These are phyloP conservation scores for Metschnikowia gelsemii DNA, from an alignment of 805 yeast genomes.

Conservation along the genomic window DNA sequence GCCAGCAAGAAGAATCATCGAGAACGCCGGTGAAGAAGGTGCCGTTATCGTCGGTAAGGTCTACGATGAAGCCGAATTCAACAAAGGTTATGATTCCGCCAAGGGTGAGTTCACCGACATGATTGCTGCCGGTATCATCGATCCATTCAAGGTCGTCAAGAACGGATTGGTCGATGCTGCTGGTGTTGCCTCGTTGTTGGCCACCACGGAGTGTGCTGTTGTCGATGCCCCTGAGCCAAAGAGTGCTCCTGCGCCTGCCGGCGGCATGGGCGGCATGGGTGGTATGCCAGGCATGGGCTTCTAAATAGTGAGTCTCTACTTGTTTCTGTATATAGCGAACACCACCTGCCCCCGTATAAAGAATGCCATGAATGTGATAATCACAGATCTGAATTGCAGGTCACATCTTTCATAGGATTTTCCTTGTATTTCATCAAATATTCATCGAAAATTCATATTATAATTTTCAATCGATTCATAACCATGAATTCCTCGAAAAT, in stretches of 20 bases:
- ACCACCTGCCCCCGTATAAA: slow-evolving; percentile 3
- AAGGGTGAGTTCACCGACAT: slow-evolving; percentile 93
- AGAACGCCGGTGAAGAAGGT: slow-evolving; percentile 97
- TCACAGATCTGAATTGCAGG: no score
- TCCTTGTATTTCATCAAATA: no score
- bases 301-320: slow-evolving; percentile 16
- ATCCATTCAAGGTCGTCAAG: slow-evolving; percentile 97
- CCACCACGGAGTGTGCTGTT: slow-evolving; percentile 98
- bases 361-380: slow-evolving; percentile 1
- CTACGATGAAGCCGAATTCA: slow-evolving; percentile 65
- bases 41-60: slow-evolving; percentile 94
- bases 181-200: slow-evolving; percentile 95
- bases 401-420: no score
- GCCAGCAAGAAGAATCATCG: slow-evolving; percentile 94
- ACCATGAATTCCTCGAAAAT: no score
- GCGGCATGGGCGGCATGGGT: slow-evolving; percentile 45
- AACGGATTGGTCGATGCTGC: slow-evolving; percentile 94
- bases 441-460: no score
- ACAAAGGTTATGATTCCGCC: slow-evolving; percentile 87
- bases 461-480: no score
- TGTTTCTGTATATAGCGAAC: slow-evolving; percentile 13
- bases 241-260: slow-evolving; percentile 48
- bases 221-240: slow-evolving; percentile 90
- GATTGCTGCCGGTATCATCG: slow-evolving; percentile 96
- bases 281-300: slow-evolving; percentile 34